A percentile compares a stretch with the other conserved stretches of the same genome.
phyloP scores from a whole-genome alignment of 345 rosid genomes.

The Pseudoturritis turrita region DNA sequence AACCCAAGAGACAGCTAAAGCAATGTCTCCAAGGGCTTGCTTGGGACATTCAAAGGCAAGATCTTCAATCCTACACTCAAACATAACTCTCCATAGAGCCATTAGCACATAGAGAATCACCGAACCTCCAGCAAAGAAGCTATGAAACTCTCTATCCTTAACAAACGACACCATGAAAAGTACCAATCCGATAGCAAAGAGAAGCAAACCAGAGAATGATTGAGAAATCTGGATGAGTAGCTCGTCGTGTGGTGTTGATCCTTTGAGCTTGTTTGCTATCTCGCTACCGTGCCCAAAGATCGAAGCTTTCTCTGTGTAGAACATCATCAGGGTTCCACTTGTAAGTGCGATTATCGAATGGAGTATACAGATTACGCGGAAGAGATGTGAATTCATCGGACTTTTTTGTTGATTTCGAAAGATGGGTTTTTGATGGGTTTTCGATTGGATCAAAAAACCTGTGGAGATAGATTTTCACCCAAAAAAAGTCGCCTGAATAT shows the following conservation, averaged over 20 bases:
- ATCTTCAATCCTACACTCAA: constrained; percentile 64
- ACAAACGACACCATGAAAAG: constrained; percentile 85
- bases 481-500: neutral
- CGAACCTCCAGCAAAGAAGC: constrained; percentile 81
- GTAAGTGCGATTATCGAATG: constrained; percentile 74
- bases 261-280: constrained; percentile 60
- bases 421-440: neutral
- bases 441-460: neutral
- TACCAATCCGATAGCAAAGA: constrained; percentile 64
- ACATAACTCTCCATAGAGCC: constrained; percentile 74
- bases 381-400: constrained; percentile 38
- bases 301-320: constrained; percentile 60
- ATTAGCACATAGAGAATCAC: constrained; percentile 60
- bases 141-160: constrained; percentile 70
- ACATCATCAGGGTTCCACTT: constrained; percentile 76
- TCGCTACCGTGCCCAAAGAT: constrained; percentile 59
- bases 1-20: constrained; percentile 74
- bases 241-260: constrained; percentile 91
- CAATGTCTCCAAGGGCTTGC: constrained; percentile 67
- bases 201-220: constrained; percentile 88
- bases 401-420: neutral
- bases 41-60: constrained; percentile 65
- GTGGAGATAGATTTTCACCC: neutral
- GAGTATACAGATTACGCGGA: constrained; percentile 50
- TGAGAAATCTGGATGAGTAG: constrained; percentile 78